Base-by-base conservation (phyloP, 2,329 filamentous ascomycete species). In the Tolypocladium nubicola region DNA sequence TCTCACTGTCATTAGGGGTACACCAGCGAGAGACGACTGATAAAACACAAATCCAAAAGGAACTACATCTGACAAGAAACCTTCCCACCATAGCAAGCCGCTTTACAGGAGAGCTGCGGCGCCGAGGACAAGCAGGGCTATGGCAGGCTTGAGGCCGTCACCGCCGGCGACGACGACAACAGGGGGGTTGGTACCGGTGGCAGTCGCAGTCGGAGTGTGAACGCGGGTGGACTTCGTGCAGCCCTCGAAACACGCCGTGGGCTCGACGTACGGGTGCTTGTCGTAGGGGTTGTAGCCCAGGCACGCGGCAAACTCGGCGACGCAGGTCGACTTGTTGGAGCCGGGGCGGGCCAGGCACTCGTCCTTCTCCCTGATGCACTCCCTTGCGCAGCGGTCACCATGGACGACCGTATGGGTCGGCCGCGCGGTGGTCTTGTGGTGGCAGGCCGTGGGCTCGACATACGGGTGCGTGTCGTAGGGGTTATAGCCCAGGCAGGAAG, bases 101-200 rank as follows among this genome's bases (percentile, higher is more conserved):
- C 10, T 16, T 60, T 67, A 67, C 39, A 68, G 58, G 39, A 68
- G 57, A 43, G 62, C 64, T 47, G 66, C 26, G 26, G 62, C 62
- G 53, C 65, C 66, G n/a, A 67, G 59, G 33, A 66, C 61, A 23
- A 67, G 54, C 9, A 67, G 41, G 37, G 65, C 56, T 52, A 64
- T 58, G 37, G 57, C 61, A 37, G 66, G 65, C 45, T 56, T 54
- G 26, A 66, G 43, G 52, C 57, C 58, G 5, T 62, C 63, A 23
- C 65, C 64, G 35, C 56, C 66, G 23, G 59, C 60, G 43, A 59
- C 60, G 37, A 64, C 57, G 37, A 64, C 57, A 30, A 58, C 50
- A 26, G 58, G 45, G 9, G 59, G 37, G 7, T 50, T 33, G 38
- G 13, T 26, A 13, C 38, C 41, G 19, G 62, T 57, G 19, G 40